Percentiles rank a stretch among this genome's conserved stretches.
Conservation (phyloP, 169 alveolate genomes). For the Miamiensis avidus region DNA sequence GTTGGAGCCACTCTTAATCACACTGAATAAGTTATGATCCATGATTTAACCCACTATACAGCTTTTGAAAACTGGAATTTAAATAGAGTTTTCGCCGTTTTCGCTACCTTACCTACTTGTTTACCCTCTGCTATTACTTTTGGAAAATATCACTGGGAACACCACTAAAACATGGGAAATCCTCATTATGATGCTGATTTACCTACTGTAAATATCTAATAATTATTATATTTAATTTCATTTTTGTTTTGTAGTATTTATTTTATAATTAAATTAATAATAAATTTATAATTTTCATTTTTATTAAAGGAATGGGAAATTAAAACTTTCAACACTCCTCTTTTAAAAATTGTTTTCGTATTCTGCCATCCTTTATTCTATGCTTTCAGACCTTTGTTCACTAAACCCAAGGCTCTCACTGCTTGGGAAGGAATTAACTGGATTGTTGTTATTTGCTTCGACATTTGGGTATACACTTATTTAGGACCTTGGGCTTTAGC, state of each 20-base stretch:
- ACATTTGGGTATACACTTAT: conserved; percentile 25
- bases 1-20: conserved; percentile 71
- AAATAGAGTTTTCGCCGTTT: conserved; percentile 49
- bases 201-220: conserved; percentile 37
- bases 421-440: conserved; percentile 55
- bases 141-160: conserved; percentile 80
- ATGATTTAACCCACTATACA: conserved; percentile 69
- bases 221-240: neutral
- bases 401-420: conserved; percentile 47
- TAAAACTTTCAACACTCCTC: conserved; percentile 40
- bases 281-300: neutral
- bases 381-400: conserved; percentile 64
- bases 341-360: conserved; percentile 52
- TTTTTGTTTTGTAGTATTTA: neutral
- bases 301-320: conserved; percentile 54
- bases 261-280: neutral
- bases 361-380: conserved; percentile 56
- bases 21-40: conserved; percentile 64
- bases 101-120: conserved; percentile 68
- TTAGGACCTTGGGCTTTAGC: conserved; percentile 51
- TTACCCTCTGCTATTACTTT: conserved; percentile 78
- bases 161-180: conserved; percentile 56
- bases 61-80: conserved; percentile 45
- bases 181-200: conserved; percentile 60
- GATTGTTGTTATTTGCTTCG: conserved; percentile 37